These are phyloP conservation scores for Hygrocybe coccinea DNA, from an alignment of 768 basidiomycete genomes.

Conservation along the genomic window DNA sequence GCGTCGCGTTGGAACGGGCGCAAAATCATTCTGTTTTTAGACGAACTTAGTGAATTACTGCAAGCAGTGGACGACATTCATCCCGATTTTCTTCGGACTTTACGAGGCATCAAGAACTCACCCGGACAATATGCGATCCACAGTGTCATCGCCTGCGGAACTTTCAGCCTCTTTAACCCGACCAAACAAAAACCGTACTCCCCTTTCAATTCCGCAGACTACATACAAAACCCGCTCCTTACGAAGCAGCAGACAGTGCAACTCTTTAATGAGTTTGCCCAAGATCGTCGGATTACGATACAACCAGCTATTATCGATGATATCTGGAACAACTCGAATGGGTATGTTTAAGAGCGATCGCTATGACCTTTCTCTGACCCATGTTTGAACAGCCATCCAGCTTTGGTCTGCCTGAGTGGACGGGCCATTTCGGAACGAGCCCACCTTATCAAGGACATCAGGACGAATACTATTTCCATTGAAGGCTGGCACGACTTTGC, in stretches of 20 bases:
- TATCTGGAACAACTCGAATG: neutral
- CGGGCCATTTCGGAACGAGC: too few species aligned
- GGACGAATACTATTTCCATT: neutral
- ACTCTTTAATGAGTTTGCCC: neutral
- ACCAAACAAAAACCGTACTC: neutral
- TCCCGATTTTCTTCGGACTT: neutral
- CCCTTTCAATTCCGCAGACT: neutral
- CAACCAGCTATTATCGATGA: neutral
- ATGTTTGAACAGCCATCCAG: neutral
- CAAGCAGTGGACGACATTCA: neutral
- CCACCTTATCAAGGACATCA: neutral
- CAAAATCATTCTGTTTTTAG: constrained; percentile 2
- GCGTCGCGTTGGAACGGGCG: neutral
- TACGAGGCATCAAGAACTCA: neutral
- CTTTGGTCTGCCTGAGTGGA: neutral
- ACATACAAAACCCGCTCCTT: neutral
- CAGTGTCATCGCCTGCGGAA: neutral
- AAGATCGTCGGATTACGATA: neutral
- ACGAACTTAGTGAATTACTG: constrained; percentile 3
- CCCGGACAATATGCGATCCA: neutral
- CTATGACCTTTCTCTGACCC: too few species aligned
- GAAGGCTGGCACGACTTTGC: neutral
- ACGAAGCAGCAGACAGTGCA: neutral
- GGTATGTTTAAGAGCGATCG: neutral
- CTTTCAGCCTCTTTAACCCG: neutral